Percentiles rank a stretch among this genome's conserved stretches.
Conservation (phyloP, 2,329 filamentous ascomycete species). For the Drechslera avenae region DNA sequence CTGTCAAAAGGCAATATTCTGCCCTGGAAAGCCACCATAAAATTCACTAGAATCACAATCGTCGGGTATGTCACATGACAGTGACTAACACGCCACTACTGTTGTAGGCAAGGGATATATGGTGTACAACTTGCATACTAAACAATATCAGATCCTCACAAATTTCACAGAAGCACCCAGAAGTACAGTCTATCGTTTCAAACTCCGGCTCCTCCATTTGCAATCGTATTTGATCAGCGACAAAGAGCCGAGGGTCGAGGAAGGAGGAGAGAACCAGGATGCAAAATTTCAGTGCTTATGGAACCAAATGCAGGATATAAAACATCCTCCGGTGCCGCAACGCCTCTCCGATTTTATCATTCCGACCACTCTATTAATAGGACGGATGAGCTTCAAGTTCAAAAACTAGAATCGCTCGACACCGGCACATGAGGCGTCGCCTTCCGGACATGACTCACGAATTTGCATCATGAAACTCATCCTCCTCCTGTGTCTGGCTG, state of each 20-base stretch:
- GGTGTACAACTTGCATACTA: too few relatives aligned
- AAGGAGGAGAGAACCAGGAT: neutral
- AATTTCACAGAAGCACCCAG: too few relatives aligned
- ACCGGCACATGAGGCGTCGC: neutral
- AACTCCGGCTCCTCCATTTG: neutral
- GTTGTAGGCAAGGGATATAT: too few relatives aligned
- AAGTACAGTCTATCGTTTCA: neutral
- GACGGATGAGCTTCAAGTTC: constrained; percentile 8
- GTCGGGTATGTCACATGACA: too few relatives aligned
- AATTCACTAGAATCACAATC: too few relatives aligned
- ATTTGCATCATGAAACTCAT: constrained; percentile 57
- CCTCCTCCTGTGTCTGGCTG: constrained; percentile 51
- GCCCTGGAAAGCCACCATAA: too few relatives aligned
- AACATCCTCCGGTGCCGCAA: constrained; percentile 10
- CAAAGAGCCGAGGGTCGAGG: neutral
- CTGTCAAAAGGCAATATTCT: too few relatives aligned
- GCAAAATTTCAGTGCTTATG: neutral
- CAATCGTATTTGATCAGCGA: too few relatives aligned
- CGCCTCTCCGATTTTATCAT: constrained; percentile 4
- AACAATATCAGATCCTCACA: too few relatives aligned
- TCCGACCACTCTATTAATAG: constrained; percentile 11
- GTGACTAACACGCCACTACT: too few relatives aligned
- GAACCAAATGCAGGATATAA: constrained; percentile 24
- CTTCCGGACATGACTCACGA: constrained; percentile 26
- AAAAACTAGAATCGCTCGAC: neutral